Evolutionary conservation across 2,329 filamentous ascomycete species (phyloP).

Genomic region (Phialophora chinensis): DNA sequence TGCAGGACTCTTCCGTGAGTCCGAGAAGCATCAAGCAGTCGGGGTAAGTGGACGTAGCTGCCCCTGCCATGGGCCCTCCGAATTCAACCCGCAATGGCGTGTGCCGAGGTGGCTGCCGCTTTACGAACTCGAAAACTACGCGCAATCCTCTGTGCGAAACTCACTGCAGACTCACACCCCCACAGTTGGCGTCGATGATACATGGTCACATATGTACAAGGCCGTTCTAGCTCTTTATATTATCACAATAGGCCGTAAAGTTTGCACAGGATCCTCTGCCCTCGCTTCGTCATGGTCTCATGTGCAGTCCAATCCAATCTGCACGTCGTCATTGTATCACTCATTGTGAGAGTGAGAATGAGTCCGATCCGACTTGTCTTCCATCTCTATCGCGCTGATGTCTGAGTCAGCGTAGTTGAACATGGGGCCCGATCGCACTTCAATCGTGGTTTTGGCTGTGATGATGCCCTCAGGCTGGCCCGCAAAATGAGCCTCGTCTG

Average conservation of each 20-base stretch:
- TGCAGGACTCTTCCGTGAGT: constrained; percentile 20
- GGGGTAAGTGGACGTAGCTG: not conserved
- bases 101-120: constrained; percentile 11
- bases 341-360: constrained; percentile 13
- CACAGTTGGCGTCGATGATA: not conserved
- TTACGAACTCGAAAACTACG: not conserved
- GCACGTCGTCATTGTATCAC: constrained; percentile 1
- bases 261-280: not conserved
- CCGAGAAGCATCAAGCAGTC: constrained; percentile 7
- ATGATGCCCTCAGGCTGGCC: constrained; percentile 31
- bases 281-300: constrained; percentile 8
- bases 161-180: not conserved
- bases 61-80: not conserved
- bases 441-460: constrained; percentile 35
- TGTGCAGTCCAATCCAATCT: not conserved
- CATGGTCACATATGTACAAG: not conserved
- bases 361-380: constrained; percentile 24
- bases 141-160: not conserved
- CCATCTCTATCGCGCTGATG: constrained; percentile 22
- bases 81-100: constrained; percentile 1
- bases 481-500: constrained; percentile 35
- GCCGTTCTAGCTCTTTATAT: not conserved
- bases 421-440: constrained; percentile 26
- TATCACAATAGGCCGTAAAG: constrained; percentile 1
- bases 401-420: constrained; percentile 24